These are phyloP conservation scores for Xylariaceae sp. DNA, from an alignment of 2,329 filamentous ascomycete species.

Conservation along the genomic window DNA sequence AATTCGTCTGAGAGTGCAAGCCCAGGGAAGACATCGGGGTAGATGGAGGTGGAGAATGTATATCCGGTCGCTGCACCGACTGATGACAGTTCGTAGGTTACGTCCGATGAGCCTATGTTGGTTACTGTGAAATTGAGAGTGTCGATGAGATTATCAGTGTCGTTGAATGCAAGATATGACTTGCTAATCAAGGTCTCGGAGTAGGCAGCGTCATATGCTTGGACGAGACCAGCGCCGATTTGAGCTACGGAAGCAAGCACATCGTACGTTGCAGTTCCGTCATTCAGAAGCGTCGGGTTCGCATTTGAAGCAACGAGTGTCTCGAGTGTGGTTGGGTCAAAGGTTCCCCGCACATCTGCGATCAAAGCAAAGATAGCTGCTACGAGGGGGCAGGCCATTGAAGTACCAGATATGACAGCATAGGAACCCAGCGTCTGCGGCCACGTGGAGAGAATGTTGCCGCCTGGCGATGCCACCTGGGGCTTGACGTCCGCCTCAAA, in stretches of 20 bases:
- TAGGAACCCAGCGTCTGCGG: constrained; percentile 46
- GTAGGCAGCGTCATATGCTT: constrained; percentile 56
- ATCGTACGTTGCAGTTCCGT: constrained; percentile 25
- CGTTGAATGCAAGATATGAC: constrained; percentile 60
- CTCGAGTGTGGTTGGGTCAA: constrained; percentile 47
- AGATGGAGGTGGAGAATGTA: constrained; percentile 40
- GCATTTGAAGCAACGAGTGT: constrained; percentile 28
- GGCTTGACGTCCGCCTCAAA: constrained; percentile 57
- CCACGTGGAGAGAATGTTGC: constrained; percentile 56
- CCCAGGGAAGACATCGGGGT: constrained; percentile 43
- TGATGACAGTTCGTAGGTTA: constrained; percentile 51
- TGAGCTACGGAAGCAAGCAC: constrained; percentile 54
- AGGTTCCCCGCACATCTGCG: constrained; percentile 47
- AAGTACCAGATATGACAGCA: constrained; percentile 39
- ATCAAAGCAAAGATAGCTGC: constrained; percentile 46
- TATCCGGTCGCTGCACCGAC: constrained; percentile 51
- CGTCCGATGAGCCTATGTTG: constrained; percentile 46
- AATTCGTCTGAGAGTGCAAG: constrained; percentile 36
- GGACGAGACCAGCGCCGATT: constrained; percentile 57
- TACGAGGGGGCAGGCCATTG: background rate
- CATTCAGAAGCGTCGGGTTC: constrained; percentile 16
- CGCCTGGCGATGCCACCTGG: constrained; percentile 52
- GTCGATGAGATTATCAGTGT: constrained; percentile 53
- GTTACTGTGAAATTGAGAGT: constrained; percentile 50
- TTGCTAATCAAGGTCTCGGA: constrained; percentile 49